Base-by-base conservation (phyloP, 2,329 filamentous ascomycete species). In the Pseudogymnoascus sp. region DNA sequence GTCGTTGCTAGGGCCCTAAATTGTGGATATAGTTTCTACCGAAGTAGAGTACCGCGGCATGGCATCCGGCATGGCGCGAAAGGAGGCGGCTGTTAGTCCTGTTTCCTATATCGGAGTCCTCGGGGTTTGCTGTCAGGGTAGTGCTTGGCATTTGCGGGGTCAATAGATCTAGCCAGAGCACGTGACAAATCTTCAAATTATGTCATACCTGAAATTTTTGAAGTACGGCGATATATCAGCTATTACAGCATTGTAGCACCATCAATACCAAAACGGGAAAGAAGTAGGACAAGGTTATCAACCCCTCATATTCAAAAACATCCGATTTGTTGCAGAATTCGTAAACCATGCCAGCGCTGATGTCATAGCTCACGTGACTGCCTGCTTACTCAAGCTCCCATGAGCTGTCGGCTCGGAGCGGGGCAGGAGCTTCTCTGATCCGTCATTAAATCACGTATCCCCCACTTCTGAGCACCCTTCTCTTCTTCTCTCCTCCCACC, bases 341-440 rank as follows among this genome's bases (percentile, higher is more conserved):
- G n/a, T n/a, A 56, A 33, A 56, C n/a, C 5, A 18, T 31, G 8
- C 25, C n/a, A 33, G 7, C 47, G 4, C 47, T 56, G 47, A 56
- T 56, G 47, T 56, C 47, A 56, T 56, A 18, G 25, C 4, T 56
- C 47, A 56, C 47, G 47, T 56, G 47, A 56, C 47, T 3, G 33
- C 18, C 1, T 56, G 47, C 47, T 56, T 56, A 56, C 47, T 31
- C 47, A 56, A 56, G 47, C 47, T 56, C 25, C 47, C n/a, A 56
- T 56, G 47, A 56, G 47, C 25, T 31, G 47, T 56, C 47, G 47
- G 47, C 47, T 56, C 47, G 47, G 47, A 56, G 47, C 47, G 47
- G 47, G 47, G 47, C 47, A 56, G 47, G 47, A 56, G 47, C 47
- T 56, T 56, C 18, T 47, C 47, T 56, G 47, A 56, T 56, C 47